Evolutionary conservation across 345 rosid species (phyloP).

Genomic region (Aethionema arabicum): DNA sequence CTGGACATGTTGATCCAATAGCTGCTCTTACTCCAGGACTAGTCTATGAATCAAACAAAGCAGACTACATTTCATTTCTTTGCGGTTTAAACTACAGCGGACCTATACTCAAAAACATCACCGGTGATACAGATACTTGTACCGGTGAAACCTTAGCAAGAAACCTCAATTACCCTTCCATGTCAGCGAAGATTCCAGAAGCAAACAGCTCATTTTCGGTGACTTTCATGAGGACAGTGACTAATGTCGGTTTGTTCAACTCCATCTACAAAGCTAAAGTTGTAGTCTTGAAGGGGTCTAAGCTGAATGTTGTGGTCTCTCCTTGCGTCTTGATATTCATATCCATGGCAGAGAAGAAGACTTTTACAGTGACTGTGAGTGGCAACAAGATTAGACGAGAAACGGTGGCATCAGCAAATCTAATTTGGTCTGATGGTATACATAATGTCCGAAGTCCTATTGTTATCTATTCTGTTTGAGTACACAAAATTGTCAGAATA

Average conservation of each 20-base stretch:
- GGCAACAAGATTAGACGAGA: neutral
- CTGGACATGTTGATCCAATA: slow-evolving; percentile 53
- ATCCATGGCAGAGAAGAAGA: slow-evolving; percentile 32
- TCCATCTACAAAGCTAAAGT: slow-evolving; percentile 44
- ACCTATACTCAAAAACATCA: slow-evolving; percentile 1
- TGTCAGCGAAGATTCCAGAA: slow-evolving; percentile 27
- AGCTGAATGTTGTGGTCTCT: slow-evolving; percentile 29
- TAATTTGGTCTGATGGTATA: slow-evolving; percentile 36
- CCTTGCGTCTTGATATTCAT: slow-evolving; percentile 41
- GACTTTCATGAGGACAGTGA: slow-evolving; percentile 45
- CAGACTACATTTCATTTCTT: slow-evolving; percentile 44
- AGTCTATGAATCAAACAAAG: slow-evolving; percentile 29
- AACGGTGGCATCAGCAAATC: slow-evolving; percentile 11
- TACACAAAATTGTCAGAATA: too few relatives aligned
- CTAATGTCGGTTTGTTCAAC: slow-evolving; percentile 46
- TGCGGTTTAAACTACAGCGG: slow-evolving; percentile 37
- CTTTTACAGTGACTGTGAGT: slow-evolving; percentile 39
- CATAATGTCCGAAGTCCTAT: slow-evolving; percentile 35
- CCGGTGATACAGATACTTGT: slow-evolving; percentile 42
- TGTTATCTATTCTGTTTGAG: slow-evolving; percentile 16
- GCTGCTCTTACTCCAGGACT: slow-evolving; percentile 43
- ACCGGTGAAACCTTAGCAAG: slow-evolving; percentile 7
- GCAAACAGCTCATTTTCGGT: slow-evolving; percentile 16
- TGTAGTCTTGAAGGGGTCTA: neutral
- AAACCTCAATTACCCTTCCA: slow-evolving; percentile 53